A percentile compares a stretch with the other conserved stretches of the same genome.
Conservation (phyloP, 495 filamentous ascomycete genomes). For the Penicillium taxi region DNA sequence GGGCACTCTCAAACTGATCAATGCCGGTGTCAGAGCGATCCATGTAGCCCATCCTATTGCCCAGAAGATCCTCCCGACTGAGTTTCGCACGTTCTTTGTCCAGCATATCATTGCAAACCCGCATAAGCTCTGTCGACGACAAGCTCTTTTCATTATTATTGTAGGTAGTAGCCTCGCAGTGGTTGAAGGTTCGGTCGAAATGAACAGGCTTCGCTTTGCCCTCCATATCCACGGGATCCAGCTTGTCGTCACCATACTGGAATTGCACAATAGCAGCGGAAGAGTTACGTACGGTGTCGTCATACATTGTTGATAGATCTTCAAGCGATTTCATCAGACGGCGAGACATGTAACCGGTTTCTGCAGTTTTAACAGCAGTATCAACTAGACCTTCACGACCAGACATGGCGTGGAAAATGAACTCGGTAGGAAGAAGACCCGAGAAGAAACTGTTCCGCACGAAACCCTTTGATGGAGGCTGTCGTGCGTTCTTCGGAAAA, state of each 20-base stretch:
- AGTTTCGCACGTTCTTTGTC: slow-evolving; percentile 57
- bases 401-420: slow-evolving; percentile 96
- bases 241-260: slow-evolving; percentile 88
- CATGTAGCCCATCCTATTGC: slow-evolving; percentile 50
- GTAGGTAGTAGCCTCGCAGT: slow-evolving; percentile 71
- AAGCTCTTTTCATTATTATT: slow-evolving; percentile 64
- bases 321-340: slow-evolving; percentile 96
- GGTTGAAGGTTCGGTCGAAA: slow-evolving; percentile 85
- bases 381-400: slow-evolving; percentile 98
- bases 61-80: slow-evolving; percentile 47
- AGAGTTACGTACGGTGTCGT: slow-evolving; percentile 88
- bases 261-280: slow-evolving; percentile 84
- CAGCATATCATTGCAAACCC: slow-evolving; percentile 56
- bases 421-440: slow-evolving; percentile 82
- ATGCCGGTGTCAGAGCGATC: slow-evolving; percentile 58
- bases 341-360: slow-evolving; percentile 98
- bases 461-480: slow-evolving; percentile 92
- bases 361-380: slow-evolving; percentile 98
- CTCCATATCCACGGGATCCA: slow-evolving; percentile 97
- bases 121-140: slow-evolving; percentile 63
- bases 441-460: slow-evolving; percentile 96
- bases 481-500: slow-evolving; percentile 85
- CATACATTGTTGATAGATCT: slow-evolving; percentile 85
- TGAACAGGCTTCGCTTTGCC: slow-evolving; percentile 86
- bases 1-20: slow-evolving; percentile 77